Base-by-base conservation (phyloP, 2,329 filamentous ascomycete genomes). In the Trichoderma brevicompactum region DNA sequence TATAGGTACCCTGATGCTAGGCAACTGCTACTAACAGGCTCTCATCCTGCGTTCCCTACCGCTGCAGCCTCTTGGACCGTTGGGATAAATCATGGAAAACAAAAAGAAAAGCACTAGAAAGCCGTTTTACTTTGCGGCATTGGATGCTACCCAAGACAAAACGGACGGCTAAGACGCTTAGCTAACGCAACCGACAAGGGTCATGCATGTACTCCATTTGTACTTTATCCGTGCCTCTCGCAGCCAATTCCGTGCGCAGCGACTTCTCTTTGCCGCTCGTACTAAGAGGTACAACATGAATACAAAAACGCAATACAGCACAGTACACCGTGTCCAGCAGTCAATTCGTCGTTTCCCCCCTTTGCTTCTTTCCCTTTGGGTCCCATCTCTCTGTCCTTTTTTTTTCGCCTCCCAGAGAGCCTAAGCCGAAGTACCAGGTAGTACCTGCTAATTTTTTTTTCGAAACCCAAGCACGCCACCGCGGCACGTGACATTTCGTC, bases 91-190 rank as follows among this genome's bases (percentile, higher is more conserved):
- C 43, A 28, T 38, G 44, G 56, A 60, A 60, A 48, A 8, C 13
- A 23, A 48, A 60, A 40, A n/a, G 56, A 60, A 60, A 32, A 60
- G 43, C 43, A 60, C 56, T 60, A 60, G 56, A 60, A 60, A 60
- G 43, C 43, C 56, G 56, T 48, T 46, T 48, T 23, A 48, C 43
- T 60, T 36, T 49, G 56, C 32, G 43, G 44, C 43, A 48, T 28
- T 17, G 43, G 34, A 60, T 60, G 44, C 34, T 60, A 60, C 56
- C 56, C 44, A 60, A 49, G n/a, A 43, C 17, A 38, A 23, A 48
- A 60, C 56, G 34, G 43, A 60, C 19, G 56, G 32, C 56, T 36
- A 36, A 46, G n/a, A 48, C 55, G 8, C 23, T 41, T 46, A 28
- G 34, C 56, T 60, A 60, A 48, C 56, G 56, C 56, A 60, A 60